Conservation (phyloP, 177 flowering plant genomes). For the Vitis hybrid region DNA sequence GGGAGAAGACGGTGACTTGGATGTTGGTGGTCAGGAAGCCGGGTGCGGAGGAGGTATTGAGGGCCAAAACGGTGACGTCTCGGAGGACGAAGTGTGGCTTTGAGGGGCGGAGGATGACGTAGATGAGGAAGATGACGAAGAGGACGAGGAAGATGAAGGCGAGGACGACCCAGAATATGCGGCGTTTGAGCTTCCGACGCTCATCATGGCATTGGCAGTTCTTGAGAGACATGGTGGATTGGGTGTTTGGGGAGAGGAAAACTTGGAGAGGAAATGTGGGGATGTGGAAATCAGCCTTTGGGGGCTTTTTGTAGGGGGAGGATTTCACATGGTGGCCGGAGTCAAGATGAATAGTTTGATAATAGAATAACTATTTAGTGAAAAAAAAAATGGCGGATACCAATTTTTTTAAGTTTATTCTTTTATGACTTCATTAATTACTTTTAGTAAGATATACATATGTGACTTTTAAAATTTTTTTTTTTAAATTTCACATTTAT, state of each 20-base stretch:
- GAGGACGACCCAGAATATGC: conserved; percentile 20
- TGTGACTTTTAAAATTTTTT: too few species aligned
- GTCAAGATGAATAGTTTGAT: too few species aligned
- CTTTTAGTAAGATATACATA: too few species aligned
- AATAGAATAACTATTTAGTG: too few species aligned
- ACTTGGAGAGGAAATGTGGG: too few species aligned
- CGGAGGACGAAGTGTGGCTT: conserved; percentile 63
- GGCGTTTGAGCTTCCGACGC: conserved; percentile 21
- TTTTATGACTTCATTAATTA: too few species aligned
- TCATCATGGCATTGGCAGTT: conserved; percentile 48
- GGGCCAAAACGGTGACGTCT: conserved; percentile 54
- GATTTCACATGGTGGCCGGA: too few species aligned
- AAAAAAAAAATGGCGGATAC: too few species aligned
- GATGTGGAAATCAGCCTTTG: too few species aligned
- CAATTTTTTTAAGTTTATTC: too few species aligned
- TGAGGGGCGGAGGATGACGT: conserved; percentile 45
- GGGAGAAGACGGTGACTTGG: conserved; percentile 42
- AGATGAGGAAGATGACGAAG: conserved; percentile 43
- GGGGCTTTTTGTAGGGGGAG: too few species aligned
- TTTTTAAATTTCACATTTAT: too few species aligned
- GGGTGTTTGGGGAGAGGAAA: not conserved
- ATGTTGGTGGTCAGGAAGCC: conserved; percentile 30
- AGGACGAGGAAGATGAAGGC: conserved; percentile 31
- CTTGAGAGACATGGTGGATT: conserved; percentile 26
- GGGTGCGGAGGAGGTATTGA: conserved; percentile 36